Evolutionary conservation across 2,329 filamentous ascomycete genomes (phyloP), one percentile per base, ranked within the genome.

Genomic region (Ceratocystis harringtonii): DNA sequence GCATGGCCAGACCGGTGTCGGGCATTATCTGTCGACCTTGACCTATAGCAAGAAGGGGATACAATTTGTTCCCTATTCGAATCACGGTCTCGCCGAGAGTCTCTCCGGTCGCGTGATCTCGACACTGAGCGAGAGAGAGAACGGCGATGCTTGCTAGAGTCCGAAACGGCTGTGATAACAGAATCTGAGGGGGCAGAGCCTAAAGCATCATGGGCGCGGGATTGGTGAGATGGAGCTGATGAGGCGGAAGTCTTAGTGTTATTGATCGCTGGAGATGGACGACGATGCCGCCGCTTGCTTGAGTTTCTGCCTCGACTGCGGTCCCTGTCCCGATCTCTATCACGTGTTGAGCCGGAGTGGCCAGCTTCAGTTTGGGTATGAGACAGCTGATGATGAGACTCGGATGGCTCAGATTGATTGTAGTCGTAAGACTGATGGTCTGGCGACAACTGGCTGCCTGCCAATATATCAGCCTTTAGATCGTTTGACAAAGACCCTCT

Each of bases 271-370:
- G 43, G 57, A n/a, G 63, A 65, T 10, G 15, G 55, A 30, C 57
- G 63, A 57, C 63, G 55, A 41, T 66, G 60, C 6, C 45, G 17
- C 25, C 30, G 22, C 52, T 36, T 64, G 44, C 62, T 62, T 10
- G 65, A 63, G 41, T 66, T 19, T 57, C 48, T 62, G 4, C 45
- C 65, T 17, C 43, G 28, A n/a, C 62, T 45, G 6, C 48, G 43
- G 41, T 66, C 61, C 58, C 61, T 52, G 32, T 66, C 48, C n/a
- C 64, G 48, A 41, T 62, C 43, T 30, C 48, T 45, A n/a, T 48
- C 48, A 7, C 57, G 36, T 22, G 41, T 44, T 45, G 61, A 50
- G 12, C 61, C 17, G 17, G 61, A 50, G n/a, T 32, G 43, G 61
- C 61, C 61, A 30, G 5, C 61, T 36, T 62, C 61, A 15, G 25